Conservation (phyloP, 2,329 filamentous ascomycete genomes). For the Verticillium tricorpus region DNA sequence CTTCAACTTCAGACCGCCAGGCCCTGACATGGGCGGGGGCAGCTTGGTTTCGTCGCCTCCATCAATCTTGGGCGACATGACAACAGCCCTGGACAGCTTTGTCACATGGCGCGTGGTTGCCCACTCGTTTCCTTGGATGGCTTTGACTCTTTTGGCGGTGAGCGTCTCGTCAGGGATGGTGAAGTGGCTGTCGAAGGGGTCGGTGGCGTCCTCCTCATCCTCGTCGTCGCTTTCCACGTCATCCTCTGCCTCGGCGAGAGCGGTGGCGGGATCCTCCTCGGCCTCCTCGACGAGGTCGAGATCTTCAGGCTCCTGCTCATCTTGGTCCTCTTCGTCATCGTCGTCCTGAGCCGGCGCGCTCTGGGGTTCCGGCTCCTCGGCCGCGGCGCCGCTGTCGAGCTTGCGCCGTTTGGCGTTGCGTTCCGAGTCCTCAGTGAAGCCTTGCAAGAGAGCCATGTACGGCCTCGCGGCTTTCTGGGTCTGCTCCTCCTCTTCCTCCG, state of each 20-base stretch:
- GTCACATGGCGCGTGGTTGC: slow-evolving; percentile 39
- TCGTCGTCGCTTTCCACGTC: slow-evolving; percentile 13
- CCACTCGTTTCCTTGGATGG: slow-evolving; percentile 48
- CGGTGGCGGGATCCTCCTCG: slow-evolving; percentile 12
- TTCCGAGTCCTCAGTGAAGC: slow-evolving; percentile 40
- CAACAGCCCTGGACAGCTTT: slow-evolving; percentile 43
- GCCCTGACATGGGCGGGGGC: slow-evolving; percentile 29
- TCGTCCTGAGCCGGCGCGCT: slow-evolving; percentile 15
- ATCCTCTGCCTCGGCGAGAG: slow-evolving; percentile 17
- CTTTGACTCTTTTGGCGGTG: slow-evolving; percentile 48
- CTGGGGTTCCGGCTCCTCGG: not conserved
- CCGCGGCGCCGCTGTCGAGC: slow-evolving; percentile 32
- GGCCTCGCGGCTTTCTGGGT: slow-evolving; percentile 35
- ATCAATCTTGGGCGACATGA: slow-evolving; percentile 39
- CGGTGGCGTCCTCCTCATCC: slow-evolving; percentile 41
- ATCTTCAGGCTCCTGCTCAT: slow-evolving; percentile 22
- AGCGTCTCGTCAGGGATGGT: slow-evolving; percentile 59
- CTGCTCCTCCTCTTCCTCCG: slow-evolving; percentile 33
- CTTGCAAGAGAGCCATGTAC: slow-evolving; percentile 56
- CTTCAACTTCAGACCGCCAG: slow-evolving; percentile 60
- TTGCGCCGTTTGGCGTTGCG: slow-evolving; percentile 55
- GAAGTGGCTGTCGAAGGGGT: slow-evolving; percentile 83
- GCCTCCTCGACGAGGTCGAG: slow-evolving; percentile 12
- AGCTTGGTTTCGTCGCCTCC: slow-evolving; percentile 24
- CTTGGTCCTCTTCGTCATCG: slow-evolving; percentile 14